Base-by-base conservation (phyloP, 2,329 filamentous ascomycete genomes). In the Penicillium vulpinum region DNA sequence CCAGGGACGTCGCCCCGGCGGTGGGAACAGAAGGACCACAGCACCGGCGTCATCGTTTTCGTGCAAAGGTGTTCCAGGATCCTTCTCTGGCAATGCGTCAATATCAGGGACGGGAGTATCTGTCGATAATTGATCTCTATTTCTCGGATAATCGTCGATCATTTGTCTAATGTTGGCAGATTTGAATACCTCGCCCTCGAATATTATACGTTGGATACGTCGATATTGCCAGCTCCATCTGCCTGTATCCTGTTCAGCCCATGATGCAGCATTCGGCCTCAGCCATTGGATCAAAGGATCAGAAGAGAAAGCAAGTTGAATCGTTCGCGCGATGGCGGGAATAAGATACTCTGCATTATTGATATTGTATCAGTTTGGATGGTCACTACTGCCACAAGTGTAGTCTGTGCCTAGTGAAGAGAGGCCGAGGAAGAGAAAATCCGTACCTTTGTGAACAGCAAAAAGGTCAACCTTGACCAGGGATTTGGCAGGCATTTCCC, bases 261-360 rank as follows among this genome's bases (percentile, higher is more conserved):
- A 68, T 0, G 59, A 57, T 16, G 38, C 18, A n/a, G 58, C 60
- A 43, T 54, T 51, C 16, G 65, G 65, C 2, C 66, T 65, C 8
- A 70, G 51, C 66, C 66, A 70, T 49, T 45, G 54, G 24, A 70
- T 66, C 15, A 69, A 38, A 5, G 66, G 67, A 53, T 70, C 67
- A 9, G 61, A 58, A 10, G 65, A 61, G 35, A 69, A 69, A 2
- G 67, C 62, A 10, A 57, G 49, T 33, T 57, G 63, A 31, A 69
- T 57, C 4, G 66, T 69, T 38, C 61, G 50, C 8, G 62, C 62
- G 4, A 63, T 54, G 0, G 58, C 51, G 4, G 55, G 33, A 28
- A 67, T 60, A 1, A 45, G 58, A 39, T 16, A 18, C 13, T 65
- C 66, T 68, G 28, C 18, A 43, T 5, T 8, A 29, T n/a, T 10